Evolutionary conservation across 257 asterid genomes (phyloP), one percentile per base, ranked within the genome.

Genomic region (Cordia subcordata): DNA sequence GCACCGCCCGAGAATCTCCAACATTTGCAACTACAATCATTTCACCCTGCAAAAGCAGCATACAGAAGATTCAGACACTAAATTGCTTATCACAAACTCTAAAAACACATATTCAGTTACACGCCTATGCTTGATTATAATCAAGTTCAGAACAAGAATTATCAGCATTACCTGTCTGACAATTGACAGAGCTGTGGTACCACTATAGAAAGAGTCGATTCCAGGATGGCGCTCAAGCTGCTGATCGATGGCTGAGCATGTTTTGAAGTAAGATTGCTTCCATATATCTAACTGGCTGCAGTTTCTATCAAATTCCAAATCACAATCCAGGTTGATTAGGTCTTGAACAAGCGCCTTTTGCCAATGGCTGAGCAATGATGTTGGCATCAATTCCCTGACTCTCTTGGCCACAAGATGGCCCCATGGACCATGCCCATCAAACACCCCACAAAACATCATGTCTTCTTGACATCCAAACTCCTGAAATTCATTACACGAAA

Each of bases 381-480:
- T 39, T 8, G 95, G 96, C 85, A 85, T 68, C 75, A 75, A 32
- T 58, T 85, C 60, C 47, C 86, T 73, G 6, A 83, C 86, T 32
- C 62, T 63, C 66, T 81, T 88, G 13, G 95, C 65, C 68, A 81
- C 79, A 55, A 81, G 53, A 69, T 88, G 95, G 10, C 95, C 96
- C 96, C 96, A 85, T 4, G 83, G 85, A 33, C 96, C 96, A 64
- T 88, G 95, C 56, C 95, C 95, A 44, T 88, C 93, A 46, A 88
- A 88, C 37, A 88, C 82, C 1, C 95, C 96, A 75, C 95, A 83
- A 63, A 83, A 81, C 0, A 72, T 68, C 85, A 83, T 78, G 64
- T 80, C 96, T 40, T 85, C 82, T 73, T 81, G 90, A 64, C 79
- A 73, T 33, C 95, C 96, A 66, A 81, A 88, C 70, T 84, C 94